A percentile compares a stretch with the other conserved stretches of the same genome.
These are phyloP conservation scores for Huntiella abstrusa DNA, from an alignment of 2,329 filamentous ascomycete species.

Conservation along the genomic window DNA sequence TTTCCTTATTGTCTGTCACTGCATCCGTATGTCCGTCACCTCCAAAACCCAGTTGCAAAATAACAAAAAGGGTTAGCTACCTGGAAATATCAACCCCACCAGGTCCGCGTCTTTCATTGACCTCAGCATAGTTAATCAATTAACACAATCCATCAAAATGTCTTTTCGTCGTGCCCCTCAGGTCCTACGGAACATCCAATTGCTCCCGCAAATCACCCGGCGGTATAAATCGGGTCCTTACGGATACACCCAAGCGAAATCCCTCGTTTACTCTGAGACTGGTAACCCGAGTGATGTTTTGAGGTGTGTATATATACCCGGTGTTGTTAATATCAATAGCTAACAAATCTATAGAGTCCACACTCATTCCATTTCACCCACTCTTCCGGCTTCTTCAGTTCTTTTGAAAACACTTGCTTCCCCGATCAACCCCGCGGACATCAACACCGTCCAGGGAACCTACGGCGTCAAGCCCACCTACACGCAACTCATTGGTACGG, in stretches of 20 bases:
- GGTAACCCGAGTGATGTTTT: slow-evolving; percentile 59
- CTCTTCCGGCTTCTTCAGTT: slow-evolving; percentile 42
- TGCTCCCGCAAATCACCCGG: slow-evolving; percentile 14
- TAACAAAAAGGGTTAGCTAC: not conserved
- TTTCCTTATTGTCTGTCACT: slow-evolving; percentile 7
- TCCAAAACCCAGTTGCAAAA: not conserved
- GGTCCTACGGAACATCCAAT: not conserved
- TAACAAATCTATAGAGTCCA: slow-evolving; percentile 34
- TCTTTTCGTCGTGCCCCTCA: not conserved
- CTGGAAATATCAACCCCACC: not conserved
- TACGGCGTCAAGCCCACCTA: slow-evolving; percentile 77
- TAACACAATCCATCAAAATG: not conserved
- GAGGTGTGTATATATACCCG: slow-evolving; percentile 23
- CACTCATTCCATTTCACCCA: slow-evolving; percentile 57
- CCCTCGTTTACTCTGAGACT: slow-evolving; percentile 55
- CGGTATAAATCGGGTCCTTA: slow-evolving; percentile 43
- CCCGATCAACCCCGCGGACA: slow-evolving; percentile 90
- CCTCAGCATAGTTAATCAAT: slow-evolving; percentile 12
- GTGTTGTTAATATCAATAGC: not conserved
- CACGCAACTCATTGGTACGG: slow-evolving; percentile 55
- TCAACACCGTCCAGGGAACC: slow-evolving; percentile 94
- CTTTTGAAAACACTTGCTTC: slow-evolving; percentile 77
- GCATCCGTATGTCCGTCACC: slow-evolving; percentile 1
- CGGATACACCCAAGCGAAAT: slow-evolving; percentile 70
- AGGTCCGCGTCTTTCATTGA: not conserved